Evolutionary conservation across 2,329 filamentous ascomycete genomes (phyloP).

Genomic region (Hypomyces rosellus): DNA sequence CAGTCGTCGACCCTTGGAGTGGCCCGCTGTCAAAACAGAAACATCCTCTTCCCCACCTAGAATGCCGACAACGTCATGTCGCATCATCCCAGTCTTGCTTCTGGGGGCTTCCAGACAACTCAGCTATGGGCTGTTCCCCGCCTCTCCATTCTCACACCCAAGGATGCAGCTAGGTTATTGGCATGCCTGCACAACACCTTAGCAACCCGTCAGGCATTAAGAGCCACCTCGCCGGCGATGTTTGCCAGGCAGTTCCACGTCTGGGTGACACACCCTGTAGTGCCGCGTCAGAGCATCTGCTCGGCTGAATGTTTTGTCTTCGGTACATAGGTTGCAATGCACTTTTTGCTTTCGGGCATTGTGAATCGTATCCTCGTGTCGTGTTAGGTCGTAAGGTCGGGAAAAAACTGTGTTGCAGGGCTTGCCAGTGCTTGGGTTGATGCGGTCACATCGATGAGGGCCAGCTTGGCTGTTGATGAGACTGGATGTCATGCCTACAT

Average conservation of each 20-base stretch:
- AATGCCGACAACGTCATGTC: conserved; percentile 21
- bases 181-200: no score
- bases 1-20: background rate
- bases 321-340: conserved; percentile 83
- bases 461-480: conserved; percentile 81
- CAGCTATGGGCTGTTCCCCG: no score
- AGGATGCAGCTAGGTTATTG: no score
- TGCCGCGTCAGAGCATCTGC: conserved; percentile 92
- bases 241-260: conserved; percentile 73
- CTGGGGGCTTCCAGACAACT: background rate
- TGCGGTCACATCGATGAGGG: conserved; percentile 85
- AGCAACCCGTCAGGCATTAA: conserved; percentile 8
- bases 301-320: conserved; percentile 95
- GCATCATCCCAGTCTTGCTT: conserved; percentile 18
- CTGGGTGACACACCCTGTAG: conserved; percentile 89
- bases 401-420: conserved; percentile 93
- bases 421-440: conserved; percentile 92
- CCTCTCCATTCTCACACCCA: no score
- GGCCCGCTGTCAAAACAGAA: background rate
- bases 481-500: conserved; percentile 41
- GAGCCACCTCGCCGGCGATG: conserved; percentile 30
- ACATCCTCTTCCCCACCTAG: conserved; percentile 10
- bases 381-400: conserved; percentile 88
- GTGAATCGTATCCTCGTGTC: conserved; percentile 97
- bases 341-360: conserved; percentile 93